A percentile compares a stretch with the other conserved stretches of the same genome.
These are phyloP conservation scores for Haberlea rhodopensis DNA, from an alignment of 257 asterid genomes.

Conservation along the genomic window DNA sequence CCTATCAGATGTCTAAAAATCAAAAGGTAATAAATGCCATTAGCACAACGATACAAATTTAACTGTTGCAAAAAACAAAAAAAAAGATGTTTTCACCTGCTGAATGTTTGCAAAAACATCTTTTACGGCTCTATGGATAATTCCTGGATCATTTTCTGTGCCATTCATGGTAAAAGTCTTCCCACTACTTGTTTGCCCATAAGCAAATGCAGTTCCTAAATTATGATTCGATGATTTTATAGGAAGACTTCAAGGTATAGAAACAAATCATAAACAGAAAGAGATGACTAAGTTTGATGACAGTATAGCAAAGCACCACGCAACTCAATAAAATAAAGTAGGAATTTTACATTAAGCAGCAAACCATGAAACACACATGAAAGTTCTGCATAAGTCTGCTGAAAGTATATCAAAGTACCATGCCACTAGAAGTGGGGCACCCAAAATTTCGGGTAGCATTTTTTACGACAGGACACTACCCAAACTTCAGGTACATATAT, in stretches of 20 bases:
- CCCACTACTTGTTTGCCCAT: conserved; percentile 99
- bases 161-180: conserved; percentile 98
- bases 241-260: conserved; percentile 6
- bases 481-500: too few species aligned
- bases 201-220: conserved; percentile 98
- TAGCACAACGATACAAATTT: conserved; percentile 15
- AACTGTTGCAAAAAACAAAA: conserved; percentile 9
- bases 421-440: too few species aligned
- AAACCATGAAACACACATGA: too few species aligned
- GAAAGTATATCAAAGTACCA: too few species aligned
- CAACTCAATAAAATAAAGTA: conserved; percentile 7
- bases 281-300: conserved; percentile 11
- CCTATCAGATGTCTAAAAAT: conserved; percentile 58
- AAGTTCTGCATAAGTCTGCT: too few species aligned
- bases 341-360: too few species aligned
- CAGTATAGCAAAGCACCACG: not conserved
- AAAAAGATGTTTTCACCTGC: conserved; percentile 42
- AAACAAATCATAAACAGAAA: not conserved
- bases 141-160: conserved; percentile 85
- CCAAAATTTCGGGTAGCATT: too few species aligned
- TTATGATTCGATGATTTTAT: conserved; percentile 4
- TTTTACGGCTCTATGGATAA: conserved; percentile 75
- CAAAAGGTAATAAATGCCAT: conserved; percentile 13
- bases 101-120: conserved; percentile 69
- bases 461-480: too few species aligned